phyloP scores from a whole-genome alignment of 179 eudicot genomes.

The Patellifolia procumbens region DNA sequence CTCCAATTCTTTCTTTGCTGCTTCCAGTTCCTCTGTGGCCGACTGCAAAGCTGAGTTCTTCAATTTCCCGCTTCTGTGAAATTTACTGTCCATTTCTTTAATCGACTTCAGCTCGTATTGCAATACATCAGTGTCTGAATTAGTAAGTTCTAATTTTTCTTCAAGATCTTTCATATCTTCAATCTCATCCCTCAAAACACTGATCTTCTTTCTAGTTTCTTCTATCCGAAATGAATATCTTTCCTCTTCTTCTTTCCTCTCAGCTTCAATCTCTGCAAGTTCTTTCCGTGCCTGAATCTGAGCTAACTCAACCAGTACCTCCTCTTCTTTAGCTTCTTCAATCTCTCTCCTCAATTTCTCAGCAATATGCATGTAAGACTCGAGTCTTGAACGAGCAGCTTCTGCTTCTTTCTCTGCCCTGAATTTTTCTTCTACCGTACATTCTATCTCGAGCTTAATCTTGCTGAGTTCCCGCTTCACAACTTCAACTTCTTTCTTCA shows the following conservation, averaged over 20 bases:
- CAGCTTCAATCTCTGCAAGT: constrained; percentile 57
- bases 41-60: constrained; percentile 30
- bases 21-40: constrained; percentile 49
- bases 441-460: constrained; percentile 64
- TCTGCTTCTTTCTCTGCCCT: constrained; percentile 58
- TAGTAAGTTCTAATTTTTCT: constrained; percentile 42
- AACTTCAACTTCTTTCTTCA: constrained; percentile 50
- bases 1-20: constrained; percentile 62
- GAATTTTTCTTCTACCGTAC: constrained; percentile 48
- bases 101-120: constrained; percentile 52
- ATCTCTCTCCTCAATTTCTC: constrained; percentile 57
- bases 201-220: constrained; percentile 45
- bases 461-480: constrained; percentile 63
- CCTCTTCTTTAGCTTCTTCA: constrained; percentile 78
- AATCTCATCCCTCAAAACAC: constrained; percentile 42
- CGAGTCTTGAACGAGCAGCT: constrained; percentile 37
- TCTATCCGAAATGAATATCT: constrained; percentile 40
- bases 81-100: constrained; percentile 46
- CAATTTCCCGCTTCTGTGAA: background rate
- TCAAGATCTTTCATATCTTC: constrained; percentile 45
- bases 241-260: constrained; percentile 46
- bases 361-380: constrained; percentile 33
- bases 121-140: constrained; percentile 49
- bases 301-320: constrained; percentile 84
- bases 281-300: constrained; percentile 81